Base-by-base conservation (phyloP, 768 basidiomycete species). In the Boletus speciosus region DNA sequence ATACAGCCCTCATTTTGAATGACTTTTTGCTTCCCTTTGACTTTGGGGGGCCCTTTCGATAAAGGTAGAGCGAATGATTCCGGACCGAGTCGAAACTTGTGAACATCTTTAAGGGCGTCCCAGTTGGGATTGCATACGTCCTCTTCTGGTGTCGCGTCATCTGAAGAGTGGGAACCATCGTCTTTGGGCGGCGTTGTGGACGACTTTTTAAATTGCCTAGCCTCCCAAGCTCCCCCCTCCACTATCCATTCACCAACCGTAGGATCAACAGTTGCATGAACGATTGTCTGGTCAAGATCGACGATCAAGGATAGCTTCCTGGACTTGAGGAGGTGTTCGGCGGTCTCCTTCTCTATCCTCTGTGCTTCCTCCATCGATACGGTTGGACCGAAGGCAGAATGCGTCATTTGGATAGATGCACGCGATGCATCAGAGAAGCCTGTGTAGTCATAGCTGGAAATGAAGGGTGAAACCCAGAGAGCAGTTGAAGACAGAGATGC, bases 231-330 rank as follows among this genome's bases (percentile, higher is more conserved):
- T 65, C 86, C 84, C 21, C 90, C 90, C 60, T 93, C 92, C 3
- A 80, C 68, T 64, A 97, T 90, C 97, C 97, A 98, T 69, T 98
- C 96, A 32, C 93, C 95, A 2, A 98, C 93, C 0, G 97, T 98
- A 5, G 97, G 96, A 72, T 99, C 97, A 25, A 98, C 95, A 0
- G 96, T 98, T 8, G 97, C 96, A 66, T 99, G 97, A 4, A 99
- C 92, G 68, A 98, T 94, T 12, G 97, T 99, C 70, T 99, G 97
- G 73, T 99, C 97, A 34, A 99, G 82, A 76, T 99, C 97, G 62
- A 99, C 96, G 61, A 99, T 98, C 47, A 99, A 85, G 34, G 91
- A 93, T 32, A 99, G 84, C 68, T 86, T 93, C 50, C 85, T 81
- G 5, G 81, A 75, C 52, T 80, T 78, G 64, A 92, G 79, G 35